Evolutionary conservation across 805 yeast genomes (phyloP), one percentile per base, ranked within the genome.

Genomic region (Wickerhamiella musiphila): DNA sequence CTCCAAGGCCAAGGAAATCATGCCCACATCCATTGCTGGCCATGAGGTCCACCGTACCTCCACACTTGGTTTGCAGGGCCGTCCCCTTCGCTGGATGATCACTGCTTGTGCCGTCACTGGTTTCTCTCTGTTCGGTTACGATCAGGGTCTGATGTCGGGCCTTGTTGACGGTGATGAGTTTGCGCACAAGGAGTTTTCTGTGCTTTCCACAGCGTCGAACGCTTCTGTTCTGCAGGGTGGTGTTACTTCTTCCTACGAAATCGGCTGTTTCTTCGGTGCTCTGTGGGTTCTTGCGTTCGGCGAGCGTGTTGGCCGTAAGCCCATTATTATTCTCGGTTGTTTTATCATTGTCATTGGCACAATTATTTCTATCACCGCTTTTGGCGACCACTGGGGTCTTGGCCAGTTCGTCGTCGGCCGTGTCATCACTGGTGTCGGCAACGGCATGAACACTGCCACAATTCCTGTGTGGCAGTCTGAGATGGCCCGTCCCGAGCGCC

Each of bases 381-480:
- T 60, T 45, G 50, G 65, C 50, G 25, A 44, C 12, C 45, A 52
- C 28, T 51, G 54, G 45, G 54, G 54, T 26, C 54, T 73, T 37
- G 84, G 78, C 26, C 86, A 76, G 51, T 72, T 79, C 38, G 70
- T 78, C 33, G 55, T 74, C 39, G 86, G 79, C 16, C 68, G 93
- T 59, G 70, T 73, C 29, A 48, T 72, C 21, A 68, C 78, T 13
- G 83, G 92, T 43, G 43, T 76, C 29, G 92, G 86, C 45, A 75
- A 72, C 39, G 90, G 90, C 39, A 52, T 76, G 49, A 69, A 70
- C 49, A 74, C 84, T 11, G 70, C 83, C n/a, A 73, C 83, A 21
- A 74, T 76, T 35, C 92, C 92, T 10, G 73, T 75, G 40, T 78
- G 78, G 71, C 84, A 75, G 51, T 65, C 86, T 2, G 93, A 78